Percentiles rank a stretch among this genome's conserved stretches.
These are phyloP conservation scores for Microcos paniculata DNA, from an alignment of 345 rosid species.

Conservation along the genomic window DNA sequence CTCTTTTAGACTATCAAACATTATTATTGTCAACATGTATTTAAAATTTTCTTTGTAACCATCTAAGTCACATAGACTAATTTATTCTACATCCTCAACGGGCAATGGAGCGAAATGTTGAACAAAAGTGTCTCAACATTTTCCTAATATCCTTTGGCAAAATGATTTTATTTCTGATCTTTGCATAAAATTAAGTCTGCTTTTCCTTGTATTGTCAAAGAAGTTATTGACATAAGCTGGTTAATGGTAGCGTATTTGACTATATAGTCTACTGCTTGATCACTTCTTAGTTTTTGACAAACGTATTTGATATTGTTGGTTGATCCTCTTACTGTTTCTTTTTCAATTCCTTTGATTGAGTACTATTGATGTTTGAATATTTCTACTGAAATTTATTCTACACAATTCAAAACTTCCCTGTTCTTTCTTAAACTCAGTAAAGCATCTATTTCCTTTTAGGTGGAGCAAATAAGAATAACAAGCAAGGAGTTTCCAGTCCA, in stretches of 20 bases:
- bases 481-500: slow-evolving; percentile 44
- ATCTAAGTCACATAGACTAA: background rate
- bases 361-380: background rate
- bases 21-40: background rate
- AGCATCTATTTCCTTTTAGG: slow-evolving; percentile 39
- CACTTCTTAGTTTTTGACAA: background rate
- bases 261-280: background rate
- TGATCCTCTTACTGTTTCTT: background rate
- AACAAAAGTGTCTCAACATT: background rate
- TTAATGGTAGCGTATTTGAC: background rate
- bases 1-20: background rate
- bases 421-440: slow-evolving; percentile 1
- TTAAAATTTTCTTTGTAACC: background rate
- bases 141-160: background rate
- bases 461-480: slow-evolving; percentile 76
- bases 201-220: background rate
- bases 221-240: background rate
- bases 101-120: background rate
- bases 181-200: background rate
- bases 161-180: background rate
- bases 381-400: slow-evolving; percentile 6
- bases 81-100: background rate
- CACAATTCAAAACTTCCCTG: background rate
- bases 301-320: background rate
- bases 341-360: background rate